A percentile compares a stretch with the other conserved stretches of the same genome.
These are phyloP conservation scores for Cyclospora cayetanensis DNA, from an alignment of 169 alveolate genomes.

Conservation along the genomic window DNA sequence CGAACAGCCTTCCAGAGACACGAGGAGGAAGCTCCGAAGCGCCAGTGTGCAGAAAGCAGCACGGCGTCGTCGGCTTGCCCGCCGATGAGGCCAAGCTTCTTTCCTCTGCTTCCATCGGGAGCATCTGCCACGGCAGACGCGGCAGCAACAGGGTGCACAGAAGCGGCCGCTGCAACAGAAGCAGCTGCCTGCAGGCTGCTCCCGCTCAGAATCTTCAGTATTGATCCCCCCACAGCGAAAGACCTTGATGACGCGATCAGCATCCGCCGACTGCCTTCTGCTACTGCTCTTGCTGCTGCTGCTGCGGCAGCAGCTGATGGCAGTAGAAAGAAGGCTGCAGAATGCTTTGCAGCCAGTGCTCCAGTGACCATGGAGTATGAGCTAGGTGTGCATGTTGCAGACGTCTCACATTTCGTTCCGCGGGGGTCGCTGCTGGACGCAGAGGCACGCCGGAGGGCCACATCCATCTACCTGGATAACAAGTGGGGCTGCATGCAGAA, in stretches of 20 bases:
- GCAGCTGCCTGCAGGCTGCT: neutral
- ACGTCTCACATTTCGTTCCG: constrained; percentile 94
- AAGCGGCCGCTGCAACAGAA: neutral
- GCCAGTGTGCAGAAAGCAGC: neutral
- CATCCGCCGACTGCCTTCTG: constrained; percentile 14
- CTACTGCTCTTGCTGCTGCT: constrained; percentile 20
- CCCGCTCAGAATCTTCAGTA: constrained; percentile 74
- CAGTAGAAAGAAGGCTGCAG: neutral
- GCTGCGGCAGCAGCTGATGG: constrained; percentile 46
- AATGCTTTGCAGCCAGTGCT: neutral
- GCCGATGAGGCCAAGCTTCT: neutral
- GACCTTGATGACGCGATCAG: constrained; percentile 85
- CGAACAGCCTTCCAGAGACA: neutral
- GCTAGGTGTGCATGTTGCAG: constrained; percentile 98
- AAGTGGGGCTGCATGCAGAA: neutral
- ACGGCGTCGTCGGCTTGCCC: neutral
- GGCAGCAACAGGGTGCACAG: neutral
- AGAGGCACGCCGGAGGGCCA: constrained; percentile 94
- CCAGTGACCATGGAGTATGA: constrained; percentile 73
- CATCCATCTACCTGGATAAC: constrained; percentile 87
- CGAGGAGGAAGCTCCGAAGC: neutral
- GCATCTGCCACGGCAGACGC: neutral
- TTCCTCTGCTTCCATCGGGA: neutral
- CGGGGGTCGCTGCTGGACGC: constrained; percentile 92
- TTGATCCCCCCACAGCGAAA: constrained; percentile 84